Evolutionary conservation across 345 rosid species (phyloP).

Genomic region (Mercurialis annua): DNA sequence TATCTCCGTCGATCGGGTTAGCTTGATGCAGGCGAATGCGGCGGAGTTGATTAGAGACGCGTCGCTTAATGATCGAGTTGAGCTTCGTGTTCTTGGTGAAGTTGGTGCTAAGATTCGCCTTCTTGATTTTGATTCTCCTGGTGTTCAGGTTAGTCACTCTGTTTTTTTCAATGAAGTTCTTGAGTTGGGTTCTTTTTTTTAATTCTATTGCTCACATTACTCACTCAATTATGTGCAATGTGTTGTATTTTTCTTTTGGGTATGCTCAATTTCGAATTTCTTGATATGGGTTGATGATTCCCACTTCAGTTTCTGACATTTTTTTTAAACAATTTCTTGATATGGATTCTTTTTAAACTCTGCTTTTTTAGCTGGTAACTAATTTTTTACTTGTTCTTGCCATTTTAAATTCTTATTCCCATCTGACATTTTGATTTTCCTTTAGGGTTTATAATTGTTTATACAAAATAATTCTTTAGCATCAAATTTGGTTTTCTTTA

Average conservation of each 20-base stretch:
- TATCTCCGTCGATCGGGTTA: constrained; percentile 74
- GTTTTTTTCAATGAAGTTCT: not conserved
- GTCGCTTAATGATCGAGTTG: constrained; percentile 77
- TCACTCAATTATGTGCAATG: not conserved
- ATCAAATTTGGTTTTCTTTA: not conserved
- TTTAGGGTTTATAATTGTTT: not conserved
- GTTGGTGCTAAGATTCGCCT: constrained; percentile 96
- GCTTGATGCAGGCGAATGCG: constrained; percentile 78
- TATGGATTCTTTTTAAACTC: not conserved
- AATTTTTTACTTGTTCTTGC: no score
- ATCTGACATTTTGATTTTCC: not conserved
- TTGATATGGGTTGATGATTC: not conserved
- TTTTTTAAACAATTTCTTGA: not conserved
- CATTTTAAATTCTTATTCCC: no score
- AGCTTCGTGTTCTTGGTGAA: constrained; percentile 74
- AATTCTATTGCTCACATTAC: not conserved
- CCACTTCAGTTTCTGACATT: not conserved
- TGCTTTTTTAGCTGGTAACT: not conserved
- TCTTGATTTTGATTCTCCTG: constrained; percentile 86
- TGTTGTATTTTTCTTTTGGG: not conserved
- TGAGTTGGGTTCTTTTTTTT: not conserved
- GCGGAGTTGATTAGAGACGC: constrained; percentile 77
- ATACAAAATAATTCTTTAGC: not conserved
- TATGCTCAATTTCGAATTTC: not conserved
- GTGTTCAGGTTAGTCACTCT: constrained; percentile 62